Conservation (phyloP, 495 filamentous ascomycete genomes). For the Geoglossum glabrum region DNA sequence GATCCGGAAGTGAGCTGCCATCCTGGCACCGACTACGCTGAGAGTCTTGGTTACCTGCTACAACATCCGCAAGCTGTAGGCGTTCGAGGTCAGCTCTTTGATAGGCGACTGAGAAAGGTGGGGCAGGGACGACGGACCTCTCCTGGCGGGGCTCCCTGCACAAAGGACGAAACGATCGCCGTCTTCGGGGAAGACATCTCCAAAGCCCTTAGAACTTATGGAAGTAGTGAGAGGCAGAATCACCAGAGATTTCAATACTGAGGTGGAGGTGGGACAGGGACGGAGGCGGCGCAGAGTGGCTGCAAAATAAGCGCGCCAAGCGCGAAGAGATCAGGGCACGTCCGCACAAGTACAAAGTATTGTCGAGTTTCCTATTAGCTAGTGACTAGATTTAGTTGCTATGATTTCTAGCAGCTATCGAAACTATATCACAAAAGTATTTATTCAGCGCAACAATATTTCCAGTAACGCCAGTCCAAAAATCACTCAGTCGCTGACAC, state of each 20-base stretch:
- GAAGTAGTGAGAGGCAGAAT: not conserved
- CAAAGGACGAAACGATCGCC: constrained; percentile 59
- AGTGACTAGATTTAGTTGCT: no score
- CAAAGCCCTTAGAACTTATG: not conserved
- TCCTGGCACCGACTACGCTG: not conserved
- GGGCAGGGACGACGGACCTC: constrained; percentile 34
- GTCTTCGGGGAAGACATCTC: not conserved
- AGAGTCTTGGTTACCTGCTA: constrained; percentile 43
- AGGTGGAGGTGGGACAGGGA: not conserved
- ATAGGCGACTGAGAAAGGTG: constrained; percentile 1
- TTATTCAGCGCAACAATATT: not conserved
- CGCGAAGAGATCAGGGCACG: not conserved
- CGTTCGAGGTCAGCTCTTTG: constrained; percentile 11
- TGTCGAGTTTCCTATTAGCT: not conserved
- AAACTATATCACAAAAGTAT: not conserved
- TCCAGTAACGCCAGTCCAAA: no score
- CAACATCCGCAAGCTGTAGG: constrained; percentile 64
- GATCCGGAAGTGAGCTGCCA: not conserved
- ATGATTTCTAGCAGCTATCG: no score
- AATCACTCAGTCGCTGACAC: no score
- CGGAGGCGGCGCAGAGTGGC: not conserved
- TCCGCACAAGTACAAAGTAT: not conserved
- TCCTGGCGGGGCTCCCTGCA: constrained; percentile 87
- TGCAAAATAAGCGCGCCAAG: not conserved
- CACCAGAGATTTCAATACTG: not conserved